phyloP scores from a whole-genome alignment of 805 yeast genomes.

The Candida endomychidarum region DNA sequence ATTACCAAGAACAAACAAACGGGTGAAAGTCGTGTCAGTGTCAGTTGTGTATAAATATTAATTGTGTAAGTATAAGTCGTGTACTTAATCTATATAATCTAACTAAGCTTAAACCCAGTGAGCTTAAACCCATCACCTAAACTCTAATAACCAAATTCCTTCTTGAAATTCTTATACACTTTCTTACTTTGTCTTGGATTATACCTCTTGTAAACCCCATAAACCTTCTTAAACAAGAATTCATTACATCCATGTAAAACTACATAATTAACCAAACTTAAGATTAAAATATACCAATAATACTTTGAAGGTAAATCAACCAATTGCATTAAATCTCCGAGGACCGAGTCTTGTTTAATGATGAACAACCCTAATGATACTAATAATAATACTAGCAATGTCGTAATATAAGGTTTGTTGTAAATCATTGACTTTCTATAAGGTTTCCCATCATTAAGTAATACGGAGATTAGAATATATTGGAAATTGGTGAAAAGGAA shows the following conservation, averaged over 20 bases:
- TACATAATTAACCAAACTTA: conserved; percentile 51
- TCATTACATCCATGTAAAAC: conserved; percentile 48
- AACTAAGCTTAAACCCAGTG: too few relatives aligned
- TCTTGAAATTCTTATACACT: conserved; percentile 36
- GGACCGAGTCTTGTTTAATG: conserved; percentile 47
- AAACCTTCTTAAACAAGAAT: conserved; percentile 38
- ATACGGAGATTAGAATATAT: conserved; percentile 78
- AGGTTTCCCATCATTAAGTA: conserved; percentile 92
- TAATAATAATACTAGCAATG: conserved; percentile 50
- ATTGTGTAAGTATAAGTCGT: too few relatives aligned
- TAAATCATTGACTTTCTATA: conserved; percentile 73
- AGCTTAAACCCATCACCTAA: too few relatives aligned
- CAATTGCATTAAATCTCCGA: conserved; percentile 75
- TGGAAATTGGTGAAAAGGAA: conserved; percentile 84
- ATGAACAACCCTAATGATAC: conserved; percentile 57
- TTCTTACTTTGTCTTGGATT: conserved; percentile 30
- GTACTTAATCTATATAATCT: too few relatives aligned
- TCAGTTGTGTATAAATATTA: too few relatives aligned
- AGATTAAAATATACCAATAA: conserved; percentile 48
- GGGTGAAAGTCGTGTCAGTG: too few relatives aligned
- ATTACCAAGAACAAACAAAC: too few relatives aligned
- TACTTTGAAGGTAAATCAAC: conserved; percentile 56
- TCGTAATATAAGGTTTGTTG: conserved; percentile 69
- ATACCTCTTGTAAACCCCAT: conserved; percentile 6
- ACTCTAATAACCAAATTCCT: conserved; percentile 2